Evolutionary conservation across 2,329 filamentous ascomycete species (phyloP).

Genomic region (Tolypocladium tropicale): DNA sequence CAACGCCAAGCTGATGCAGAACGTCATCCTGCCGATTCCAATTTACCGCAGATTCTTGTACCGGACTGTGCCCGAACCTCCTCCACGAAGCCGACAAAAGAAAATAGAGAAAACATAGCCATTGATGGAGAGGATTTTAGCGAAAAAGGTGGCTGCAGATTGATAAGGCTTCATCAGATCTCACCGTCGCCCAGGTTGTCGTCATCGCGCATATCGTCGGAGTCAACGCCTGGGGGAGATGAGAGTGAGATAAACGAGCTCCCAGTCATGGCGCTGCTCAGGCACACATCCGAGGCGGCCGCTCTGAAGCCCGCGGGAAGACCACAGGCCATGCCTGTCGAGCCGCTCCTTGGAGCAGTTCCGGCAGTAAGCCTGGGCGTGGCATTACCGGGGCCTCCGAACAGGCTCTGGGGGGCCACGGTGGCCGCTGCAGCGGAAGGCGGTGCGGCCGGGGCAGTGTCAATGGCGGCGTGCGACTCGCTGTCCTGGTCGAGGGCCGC

Average conservation of each 20-base stretch:
- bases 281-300: conserved; percentile 6
- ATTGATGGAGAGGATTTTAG: neutral
- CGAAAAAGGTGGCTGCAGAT: neutral
- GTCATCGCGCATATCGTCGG: conserved; percentile 9
- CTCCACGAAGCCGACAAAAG: neutral
- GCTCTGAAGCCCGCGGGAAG: conserved; percentile 3
- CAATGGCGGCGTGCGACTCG: conserved; percentile 15
- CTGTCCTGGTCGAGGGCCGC: conserved; percentile 16
- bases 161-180: conserved; percentile 12
- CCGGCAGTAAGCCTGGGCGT: neutral
- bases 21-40: neutral
- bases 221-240: neutral
- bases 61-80: neutral
- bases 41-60: neutral
- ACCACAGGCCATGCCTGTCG: neutral
- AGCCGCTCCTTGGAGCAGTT: too few relatives aligned
- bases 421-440: neutral
- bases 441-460: conserved; percentile 3
- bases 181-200: conserved; percentile 24
- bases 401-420: conserved; percentile 2
- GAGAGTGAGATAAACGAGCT: neutral
- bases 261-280: neutral
- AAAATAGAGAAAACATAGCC: neutral
- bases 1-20: neutral
- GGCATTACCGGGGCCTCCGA: neutral